These are phyloP conservation scores for Hansenula sp. DNA, from an alignment of 1,139 yeast species.

Conservation along the genomic window DNA sequence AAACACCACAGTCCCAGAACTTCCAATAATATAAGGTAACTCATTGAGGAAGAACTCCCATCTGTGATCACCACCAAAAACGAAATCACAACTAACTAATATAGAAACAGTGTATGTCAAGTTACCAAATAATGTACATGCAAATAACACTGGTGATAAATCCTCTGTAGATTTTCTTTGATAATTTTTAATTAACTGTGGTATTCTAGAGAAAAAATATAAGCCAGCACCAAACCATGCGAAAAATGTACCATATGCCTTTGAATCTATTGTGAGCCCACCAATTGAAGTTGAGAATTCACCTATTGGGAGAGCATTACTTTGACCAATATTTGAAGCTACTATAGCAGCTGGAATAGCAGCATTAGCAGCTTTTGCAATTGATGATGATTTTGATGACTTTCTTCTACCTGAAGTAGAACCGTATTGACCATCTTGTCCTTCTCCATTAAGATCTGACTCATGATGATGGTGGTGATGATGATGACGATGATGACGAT, in stretches of 20 bases:
- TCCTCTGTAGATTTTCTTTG: slow-evolving; percentile 79
- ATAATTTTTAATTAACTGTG: slow-evolving; percentile 78
- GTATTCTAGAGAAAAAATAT: slow-evolving; percentile 76
- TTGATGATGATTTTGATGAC: slow-evolving; percentile 8
- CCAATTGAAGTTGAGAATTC: slow-evolving; percentile 22
- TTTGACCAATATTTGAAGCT: slow-evolving; percentile 15
- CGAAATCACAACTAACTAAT: slow-evolving; percentile 39
- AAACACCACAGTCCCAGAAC: slow-evolving; percentile 80
- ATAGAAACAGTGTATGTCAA: slow-evolving; percentile 77
- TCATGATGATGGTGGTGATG: slow-evolving; percentile 17
- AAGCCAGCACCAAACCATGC: slow-evolving; percentile 83
- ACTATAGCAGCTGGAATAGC: slow-evolving; percentile 18
- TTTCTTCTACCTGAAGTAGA: not conserved
- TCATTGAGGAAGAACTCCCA: slow-evolving; percentile 57
- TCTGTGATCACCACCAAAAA: slow-evolving; percentile 29
- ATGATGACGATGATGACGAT: slow-evolving; percentile 30
- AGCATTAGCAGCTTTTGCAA: slow-evolving; percentile 17
- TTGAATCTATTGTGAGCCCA: slow-evolving; percentile 7
- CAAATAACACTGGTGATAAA: slow-evolving; percentile 71
- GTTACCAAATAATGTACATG: slow-evolving; percentile 78
- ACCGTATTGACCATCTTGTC: slow-evolving; percentile 7
- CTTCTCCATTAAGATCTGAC: slow-evolving; percentile 7
- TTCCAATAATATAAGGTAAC: slow-evolving; percentile 79
- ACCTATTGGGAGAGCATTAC: slow-evolving; percentile 13
- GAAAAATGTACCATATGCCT: slow-evolving; percentile 44